Evolutionary conservation across 2,329 filamentous ascomycete genomes (phyloP).

Genomic region (Aspergillus sp.): DNA sequence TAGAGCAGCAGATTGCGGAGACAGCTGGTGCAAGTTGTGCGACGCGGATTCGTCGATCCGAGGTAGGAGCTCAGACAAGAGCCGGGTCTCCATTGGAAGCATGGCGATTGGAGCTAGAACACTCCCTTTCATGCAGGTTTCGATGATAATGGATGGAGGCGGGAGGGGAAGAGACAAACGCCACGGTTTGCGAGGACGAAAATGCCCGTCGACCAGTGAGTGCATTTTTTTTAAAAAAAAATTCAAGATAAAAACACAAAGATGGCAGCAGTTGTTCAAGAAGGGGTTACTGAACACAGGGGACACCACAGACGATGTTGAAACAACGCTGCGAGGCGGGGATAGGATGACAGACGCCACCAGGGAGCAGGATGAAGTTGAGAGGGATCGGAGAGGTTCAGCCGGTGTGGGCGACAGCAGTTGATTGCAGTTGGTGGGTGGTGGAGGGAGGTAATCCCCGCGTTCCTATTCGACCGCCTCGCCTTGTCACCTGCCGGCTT

Average conservation of each 20-base stretch:
- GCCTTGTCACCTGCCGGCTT: slow-evolving; percentile 2
- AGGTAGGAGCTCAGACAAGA: slow-evolving; percentile 19
- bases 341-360: background rate
- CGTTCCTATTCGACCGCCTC: background rate
- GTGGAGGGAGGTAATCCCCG: slow-evolving; percentile 7
- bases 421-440: background rate
- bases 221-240: background rate
- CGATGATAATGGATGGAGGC: slow-evolving; percentile 15
- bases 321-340: background rate
- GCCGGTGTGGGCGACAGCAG: background rate
- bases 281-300: background rate
- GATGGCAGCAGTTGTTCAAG: background rate
- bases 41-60: slow-evolving; percentile 25
- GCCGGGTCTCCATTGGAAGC: slow-evolving; percentile 12
- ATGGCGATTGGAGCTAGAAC: slow-evolving; percentile 14
- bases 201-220: background rate
- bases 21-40: slow-evolving; percentile 25
- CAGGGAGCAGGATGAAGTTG: background rate
- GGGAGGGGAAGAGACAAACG: slow-evolving; percentile 8
- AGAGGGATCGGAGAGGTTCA: slow-evolving; percentile 5
- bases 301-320: background rate
- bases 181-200: background rate
- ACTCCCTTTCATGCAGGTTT: slow-evolving; percentile 16
- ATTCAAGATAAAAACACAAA: background rate
- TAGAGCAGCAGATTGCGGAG: slow-evolving; percentile 26